A percentile compares a stretch with the other conserved stretches of the same genome.
phyloP scores from a whole-genome alignment of 345 rosid genomes.

The Odontarrhena argentea region DNA sequence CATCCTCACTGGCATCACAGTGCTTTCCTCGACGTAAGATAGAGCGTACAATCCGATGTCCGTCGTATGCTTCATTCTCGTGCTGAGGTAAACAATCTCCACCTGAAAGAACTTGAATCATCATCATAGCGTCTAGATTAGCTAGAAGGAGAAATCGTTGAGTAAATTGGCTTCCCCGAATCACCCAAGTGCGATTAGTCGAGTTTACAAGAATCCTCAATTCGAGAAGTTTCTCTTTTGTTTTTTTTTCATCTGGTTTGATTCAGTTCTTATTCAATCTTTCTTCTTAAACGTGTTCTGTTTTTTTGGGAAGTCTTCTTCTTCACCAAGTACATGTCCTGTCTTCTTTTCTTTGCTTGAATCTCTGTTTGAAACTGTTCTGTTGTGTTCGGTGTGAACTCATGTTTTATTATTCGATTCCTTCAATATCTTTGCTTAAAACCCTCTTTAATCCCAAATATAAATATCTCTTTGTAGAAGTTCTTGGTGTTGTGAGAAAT shows the following conservation, averaged over 20 bases:
- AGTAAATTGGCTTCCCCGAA: slow-evolving; percentile 4
- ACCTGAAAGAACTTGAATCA: neutral
- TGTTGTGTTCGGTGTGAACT: slow-evolving; percentile 13
- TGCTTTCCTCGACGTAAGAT: slow-evolving; percentile 91
- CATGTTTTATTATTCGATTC: slow-evolving; percentile 7
- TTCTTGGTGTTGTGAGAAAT: neutral
- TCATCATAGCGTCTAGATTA: slow-evolving; percentile 25
- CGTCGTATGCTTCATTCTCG: slow-evolving; percentile 96
- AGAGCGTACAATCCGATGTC: slow-evolving; percentile 84
- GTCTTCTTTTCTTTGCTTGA: slow-evolving; percentile 3
- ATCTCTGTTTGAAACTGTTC: slow-evolving; percentile 6
- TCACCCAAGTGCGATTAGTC: slow-evolving; percentile 1
- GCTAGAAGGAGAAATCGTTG: slow-evolving; percentile 14
- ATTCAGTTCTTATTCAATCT: slow-evolving; percentile 32
- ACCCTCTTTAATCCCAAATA: neutral
- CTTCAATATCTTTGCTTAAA: slow-evolving; percentile 1
- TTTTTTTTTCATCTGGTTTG: slow-evolving; percentile 6
- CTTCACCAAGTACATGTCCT: slow-evolving; percentile 15
- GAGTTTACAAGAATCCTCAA: slow-evolving; percentile 6
- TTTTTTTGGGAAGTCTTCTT: neutral
- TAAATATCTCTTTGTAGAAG: neutral
- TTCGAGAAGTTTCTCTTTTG: slow-evolving; percentile 29
- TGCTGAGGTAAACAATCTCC: slow-evolving; percentile 67
- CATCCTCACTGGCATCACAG: slow-evolving; percentile 99
- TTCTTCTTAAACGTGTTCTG: slow-evolving; percentile 17